phyloP scores from a whole-genome alignment of 441 rosid genomes.

The Kokia cookei region DNA sequence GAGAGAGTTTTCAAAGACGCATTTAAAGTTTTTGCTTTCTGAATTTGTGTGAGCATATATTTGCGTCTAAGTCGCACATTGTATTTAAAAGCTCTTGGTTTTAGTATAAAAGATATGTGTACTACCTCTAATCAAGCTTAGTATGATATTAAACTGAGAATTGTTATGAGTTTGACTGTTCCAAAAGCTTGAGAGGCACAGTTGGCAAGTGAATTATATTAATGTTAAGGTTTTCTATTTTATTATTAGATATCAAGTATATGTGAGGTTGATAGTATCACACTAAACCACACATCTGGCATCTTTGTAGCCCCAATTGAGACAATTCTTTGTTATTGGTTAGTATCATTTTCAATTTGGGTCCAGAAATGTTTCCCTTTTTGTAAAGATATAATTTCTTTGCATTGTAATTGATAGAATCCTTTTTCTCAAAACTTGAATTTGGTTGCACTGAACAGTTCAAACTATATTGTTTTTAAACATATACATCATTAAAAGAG shows the following conservation, averaged over 20 bases:
- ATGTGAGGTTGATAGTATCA: not conserved
- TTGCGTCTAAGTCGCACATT: not conserved
- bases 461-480: not conserved
- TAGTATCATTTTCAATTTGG: not conserved
- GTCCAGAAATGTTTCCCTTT: not conserved
- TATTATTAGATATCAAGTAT: not conserved
- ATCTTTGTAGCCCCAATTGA: not conserved
- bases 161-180: not conserved
- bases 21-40: not conserved
- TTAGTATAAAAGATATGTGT: not conserved
- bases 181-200: not conserved
- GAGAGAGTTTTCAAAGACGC: not conserved
- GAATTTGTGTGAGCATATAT: not conserved
- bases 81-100: not conserved
- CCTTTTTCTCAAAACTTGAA: not conserved
- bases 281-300: not conserved
- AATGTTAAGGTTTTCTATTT: not conserved
- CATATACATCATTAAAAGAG: not conserved
- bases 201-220: not conserved
- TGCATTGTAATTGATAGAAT: not conserved
- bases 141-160: not conserved
- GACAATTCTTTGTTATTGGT: not conserved
- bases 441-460: not conserved
- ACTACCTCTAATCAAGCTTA: not conserved
- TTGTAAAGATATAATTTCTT: not conserved